Evolutionary conservation across 2,329 filamentous ascomycete species (phyloP).

Genomic region (Leptoxyphium fumago): DNA sequence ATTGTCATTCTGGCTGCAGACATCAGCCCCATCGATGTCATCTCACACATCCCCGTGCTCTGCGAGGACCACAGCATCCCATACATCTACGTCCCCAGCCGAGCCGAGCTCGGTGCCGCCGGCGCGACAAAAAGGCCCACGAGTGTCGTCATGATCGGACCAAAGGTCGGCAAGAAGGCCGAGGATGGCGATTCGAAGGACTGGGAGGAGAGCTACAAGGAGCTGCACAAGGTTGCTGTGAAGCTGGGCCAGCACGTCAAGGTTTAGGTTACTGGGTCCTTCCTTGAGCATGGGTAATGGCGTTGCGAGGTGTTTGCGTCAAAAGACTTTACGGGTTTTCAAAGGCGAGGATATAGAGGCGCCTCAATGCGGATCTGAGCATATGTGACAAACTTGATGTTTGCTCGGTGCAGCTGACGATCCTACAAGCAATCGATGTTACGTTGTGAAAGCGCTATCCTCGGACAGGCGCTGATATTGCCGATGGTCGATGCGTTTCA

Average conservation of each 20-base stretch:
- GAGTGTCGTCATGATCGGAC: slow-evolving; percentile 74
- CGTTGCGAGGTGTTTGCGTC: no score
- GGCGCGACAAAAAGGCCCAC: slow-evolving; percentile 93
- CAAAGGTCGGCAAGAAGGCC: slow-evolving; percentile 35
- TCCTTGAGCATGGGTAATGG: no score
- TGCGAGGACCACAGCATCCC: slow-evolving; percentile 97
- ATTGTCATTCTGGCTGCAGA: slow-evolving; percentile 90
- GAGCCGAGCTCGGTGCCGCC: slow-evolving; percentile 84
- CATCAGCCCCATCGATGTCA: slow-evolving; percentile 97
- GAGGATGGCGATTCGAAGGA: slow-evolving; percentile 35
- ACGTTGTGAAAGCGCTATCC: no score
- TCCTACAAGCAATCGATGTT: no score
- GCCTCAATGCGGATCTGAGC: no score
- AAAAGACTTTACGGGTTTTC: no score
- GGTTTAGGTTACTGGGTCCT: slow-evolving; percentile 22
- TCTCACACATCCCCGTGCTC: slow-evolving; percentile 91
- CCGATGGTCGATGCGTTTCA: no score
- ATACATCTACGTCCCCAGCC: slow-evolving; percentile 86
- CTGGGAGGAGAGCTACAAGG: slow-evolving; percentile 43
- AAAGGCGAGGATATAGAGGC: no score
- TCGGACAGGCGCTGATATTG: no score
- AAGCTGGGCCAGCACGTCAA: slow-evolving; percentile 44
- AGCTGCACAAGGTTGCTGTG: slow-evolving; percentile 42
- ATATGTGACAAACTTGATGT: no score
- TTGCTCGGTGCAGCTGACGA: no score